Base-by-base conservation (phyloP, 148 eudicot genomes). In the Silene latifolia region DNA sequence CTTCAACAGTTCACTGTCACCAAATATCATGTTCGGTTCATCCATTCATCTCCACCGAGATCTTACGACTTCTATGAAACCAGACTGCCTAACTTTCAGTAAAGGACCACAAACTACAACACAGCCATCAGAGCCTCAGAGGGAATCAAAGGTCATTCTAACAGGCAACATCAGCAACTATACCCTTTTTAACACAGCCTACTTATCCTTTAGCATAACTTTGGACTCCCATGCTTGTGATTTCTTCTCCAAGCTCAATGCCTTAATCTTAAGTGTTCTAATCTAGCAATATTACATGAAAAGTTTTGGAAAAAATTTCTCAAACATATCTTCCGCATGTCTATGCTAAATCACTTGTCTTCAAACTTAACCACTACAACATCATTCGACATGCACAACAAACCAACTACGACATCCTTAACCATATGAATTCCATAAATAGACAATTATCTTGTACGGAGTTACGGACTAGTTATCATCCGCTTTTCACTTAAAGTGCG, bases 371-470 rank as follows among this genome's bases (percentile, higher is more conserved):
- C 8, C 39, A 21, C 32, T 23, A 69, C 71, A 4, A 12, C 58
- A 35, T 66, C 48, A 66, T 46, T 46, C 6, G 58, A 47, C n/a
- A 69, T 69, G 51, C 10, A 46, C 35, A 46, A 19, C 56, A 17
- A 46, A 44, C 54, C 56, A 66, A 67, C 71, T 69, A 48, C 14
- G 35, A 6, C 19, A 69, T 47, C 58, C 29, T 47, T 21, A 69
- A 69, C 29, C 72, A 46, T 21, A 14, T 20, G 39, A 27, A n/a
- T 8, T 20, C 15, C 56, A 19, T 1, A n/a, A 11, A 35, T 46
- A 66, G 53, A 66, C 32, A 15, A 64, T 15, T 14, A n/a, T 66
- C 13, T n/a, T 42, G 71, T n/a, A 46, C 17, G 17, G 17, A 48
- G 3, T 48, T n/a, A 46, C 17, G 17, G 17, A 48, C 15, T 48